A percentile compares a stretch with the other conserved stretches of the same genome.
phyloP scores from a whole-genome alignment of 192 early-diverging fungal species.

The Pecoramyces ruminantium region DNA sequence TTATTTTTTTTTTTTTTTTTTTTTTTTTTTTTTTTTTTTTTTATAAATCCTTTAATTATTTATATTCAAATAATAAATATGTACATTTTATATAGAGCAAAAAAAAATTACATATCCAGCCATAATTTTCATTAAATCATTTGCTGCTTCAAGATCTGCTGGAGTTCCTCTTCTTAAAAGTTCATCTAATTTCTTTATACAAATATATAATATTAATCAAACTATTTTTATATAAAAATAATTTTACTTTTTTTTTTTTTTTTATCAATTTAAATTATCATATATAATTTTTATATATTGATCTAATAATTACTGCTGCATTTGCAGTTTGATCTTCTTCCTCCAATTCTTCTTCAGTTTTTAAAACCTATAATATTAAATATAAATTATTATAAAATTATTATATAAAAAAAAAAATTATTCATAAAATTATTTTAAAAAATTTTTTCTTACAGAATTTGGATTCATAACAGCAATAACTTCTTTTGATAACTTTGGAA shows the following conservation, averaged over 20 bases:
- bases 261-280: constrained; percentile 10
- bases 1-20: background rate
- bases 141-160: constrained; percentile 83
- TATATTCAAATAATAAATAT: background rate
- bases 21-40: constrained; percentile 13
- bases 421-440: too few relatives aligned
- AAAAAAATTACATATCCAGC: constrained; percentile 89
- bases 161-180: constrained; percentile 86
- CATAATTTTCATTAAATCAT: constrained; percentile 95
- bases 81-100: too few relatives aligned
- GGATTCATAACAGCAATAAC: constrained; percentile 38
- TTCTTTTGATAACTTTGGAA: constrained; percentile 43
- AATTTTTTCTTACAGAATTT: constrained; percentile 2
- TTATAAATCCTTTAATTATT: background rate
- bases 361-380: constrained; percentile 38
- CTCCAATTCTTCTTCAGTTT: constrained; percentile 88
- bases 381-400: background rate
- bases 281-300: background rate
- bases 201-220: background rate
- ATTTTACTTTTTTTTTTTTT: background rate
- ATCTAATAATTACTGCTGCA: constrained; percentile 41
- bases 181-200: constrained; percentile 78
- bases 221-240: background rate
- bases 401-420: background rate
- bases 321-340: constrained; percentile 77